These are phyloP conservation scores for Wickerhamiella cacticola DNA, from an alignment of 805 yeast species.

Conservation along the genomic window DNA sequence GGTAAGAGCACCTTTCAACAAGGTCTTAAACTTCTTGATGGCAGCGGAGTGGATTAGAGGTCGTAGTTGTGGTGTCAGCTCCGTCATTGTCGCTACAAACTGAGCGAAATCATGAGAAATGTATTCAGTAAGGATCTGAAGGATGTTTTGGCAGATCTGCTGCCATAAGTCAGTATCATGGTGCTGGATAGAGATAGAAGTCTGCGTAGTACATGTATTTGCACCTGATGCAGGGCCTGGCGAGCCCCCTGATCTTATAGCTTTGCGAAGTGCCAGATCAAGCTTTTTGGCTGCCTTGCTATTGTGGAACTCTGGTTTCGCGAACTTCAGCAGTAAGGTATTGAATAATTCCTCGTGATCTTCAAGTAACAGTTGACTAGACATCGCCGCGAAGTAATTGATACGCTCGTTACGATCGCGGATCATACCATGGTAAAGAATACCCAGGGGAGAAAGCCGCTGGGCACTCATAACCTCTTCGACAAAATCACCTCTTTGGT, in stretches of 20 bases:
- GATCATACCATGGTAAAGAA: constrained; percentile 25
- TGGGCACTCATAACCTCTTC: constrained; percentile 21
- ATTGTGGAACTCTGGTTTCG: constrained; percentile 14
- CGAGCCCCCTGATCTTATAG: background rate
- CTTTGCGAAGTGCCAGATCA: constrained; percentile 13
- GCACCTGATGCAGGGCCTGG: background rate
- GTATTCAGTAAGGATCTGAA: constrained; percentile 13
- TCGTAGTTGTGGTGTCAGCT: background rate
- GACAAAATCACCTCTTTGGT: constrained; percentile 16
- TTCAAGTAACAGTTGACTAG: constrained; percentile 18
- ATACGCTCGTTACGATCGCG: constrained; percentile 22
- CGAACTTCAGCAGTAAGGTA: constrained; percentile 19
- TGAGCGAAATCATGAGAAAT: constrained; percentile 16
- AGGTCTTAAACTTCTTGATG: constrained; percentile 18
- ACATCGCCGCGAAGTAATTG: constrained; percentile 24
- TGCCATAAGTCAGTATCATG: constrained; percentile 9
- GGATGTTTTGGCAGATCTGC: background rate
- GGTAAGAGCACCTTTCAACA: constrained; percentile 14
- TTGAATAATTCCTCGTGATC: constrained; percentile 15
- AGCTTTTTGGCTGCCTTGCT: constrained; percentile 14
- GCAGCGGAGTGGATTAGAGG: constrained; percentile 17
- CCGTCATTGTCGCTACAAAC: constrained; percentile 14
- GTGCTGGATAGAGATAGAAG: background rate
- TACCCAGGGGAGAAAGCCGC: constrained; percentile 24
- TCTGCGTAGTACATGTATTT: background rate